Evolutionary conservation across 192 early-diverging fungal species (phyloP).

Genomic region (Ramicandelaber brevisporus): DNA sequence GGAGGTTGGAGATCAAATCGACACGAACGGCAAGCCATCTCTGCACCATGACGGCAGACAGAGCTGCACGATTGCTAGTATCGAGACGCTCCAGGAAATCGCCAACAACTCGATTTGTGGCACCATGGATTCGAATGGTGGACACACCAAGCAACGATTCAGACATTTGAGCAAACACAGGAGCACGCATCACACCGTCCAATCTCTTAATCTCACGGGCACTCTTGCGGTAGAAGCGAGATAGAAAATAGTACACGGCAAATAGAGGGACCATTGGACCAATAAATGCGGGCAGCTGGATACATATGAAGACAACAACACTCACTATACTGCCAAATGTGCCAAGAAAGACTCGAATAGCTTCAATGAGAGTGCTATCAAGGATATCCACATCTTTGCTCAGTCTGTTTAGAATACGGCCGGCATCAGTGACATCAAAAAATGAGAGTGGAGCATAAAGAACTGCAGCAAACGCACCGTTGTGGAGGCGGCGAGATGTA

Average conservation of each 20-base stretch:
- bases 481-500: conserved; percentile 45
- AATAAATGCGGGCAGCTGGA: conserved; percentile 18
- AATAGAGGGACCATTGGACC: conserved; percentile 19
- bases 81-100: conserved; percentile 52
- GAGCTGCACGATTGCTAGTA: conserved; percentile 52
- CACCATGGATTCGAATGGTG: conserved; percentile 36
- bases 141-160: conserved; percentile 27
- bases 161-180: conserved; percentile 35
- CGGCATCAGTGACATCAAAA: conserved; percentile 49
- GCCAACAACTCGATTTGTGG: conserved; percentile 28
- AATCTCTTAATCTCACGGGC: conserved; percentile 55
- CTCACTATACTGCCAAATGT: conserved; percentile 9
- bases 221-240: conserved; percentile 33
- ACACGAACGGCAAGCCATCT: conserved; percentile 48
- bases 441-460: conserved; percentile 31
- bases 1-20: conserved; percentile 49
- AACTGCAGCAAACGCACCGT: conserved; percentile 46
- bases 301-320: conserved; percentile 16
- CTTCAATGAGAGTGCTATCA: conserved; percentile 37
- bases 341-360: conserved; percentile 20
- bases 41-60: conserved; percentile 36
- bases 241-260: conserved; percentile 16
- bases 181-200: conserved; percentile 39
- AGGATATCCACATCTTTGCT: conserved; percentile 61
- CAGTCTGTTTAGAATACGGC: conserved; percentile 72